Base-by-base conservation (phyloP, 2,329 filamentous ascomycete species). In the Tolypocladium inflatum region DNA sequence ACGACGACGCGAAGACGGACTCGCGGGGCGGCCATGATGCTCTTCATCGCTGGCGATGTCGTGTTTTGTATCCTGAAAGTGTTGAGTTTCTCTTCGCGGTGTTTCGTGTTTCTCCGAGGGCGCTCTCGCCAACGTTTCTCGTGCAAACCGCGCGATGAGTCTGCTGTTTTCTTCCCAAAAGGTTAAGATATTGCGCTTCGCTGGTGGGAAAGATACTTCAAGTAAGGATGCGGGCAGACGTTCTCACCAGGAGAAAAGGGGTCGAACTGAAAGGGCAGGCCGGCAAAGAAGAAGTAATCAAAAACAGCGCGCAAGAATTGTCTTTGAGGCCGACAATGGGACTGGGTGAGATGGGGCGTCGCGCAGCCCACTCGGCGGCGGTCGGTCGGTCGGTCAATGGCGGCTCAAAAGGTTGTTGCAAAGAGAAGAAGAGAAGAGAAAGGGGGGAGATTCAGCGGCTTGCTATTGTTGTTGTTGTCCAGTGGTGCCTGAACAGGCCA, bases 1-100 rank as follows among this genome's bases (percentile, higher is more conserved):
- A 60, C 62, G 41, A 71, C 59, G 58, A 35, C 48, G 48, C 30
- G 26, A 51, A 51, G 30, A 10, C 66, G 63, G 56, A 63, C 55
- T 37, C 61, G 56, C 26, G 61, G 59, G 42, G 55, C 41, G 11
- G 61, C 66, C 66, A 69, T 69, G 54, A 6, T 62, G 55, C 17
- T 51, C 59, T 43, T 26, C 23, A 54, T 23, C 2, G 53, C 23
- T 30, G 38, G 6, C 30, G 19, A 17, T 51, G 39, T 41, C 17
- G 26, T 51, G 48, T 33, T 35, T 43, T 33, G 54, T 60, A 62
- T 61, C 59, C 60, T 60, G 53, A 59, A 58, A 53, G 37, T 33
- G 37, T 33, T 10, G 26, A 26, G 10, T n/a, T 3, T 19, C 9
- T 51, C 33, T 4, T 51, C 17, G 48, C 19, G 30, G 19, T 35